phyloP scores from a whole-genome alignment of 2,329 filamentous ascomycete genomes.

The Chrysoporthe puriensis region DNA sequence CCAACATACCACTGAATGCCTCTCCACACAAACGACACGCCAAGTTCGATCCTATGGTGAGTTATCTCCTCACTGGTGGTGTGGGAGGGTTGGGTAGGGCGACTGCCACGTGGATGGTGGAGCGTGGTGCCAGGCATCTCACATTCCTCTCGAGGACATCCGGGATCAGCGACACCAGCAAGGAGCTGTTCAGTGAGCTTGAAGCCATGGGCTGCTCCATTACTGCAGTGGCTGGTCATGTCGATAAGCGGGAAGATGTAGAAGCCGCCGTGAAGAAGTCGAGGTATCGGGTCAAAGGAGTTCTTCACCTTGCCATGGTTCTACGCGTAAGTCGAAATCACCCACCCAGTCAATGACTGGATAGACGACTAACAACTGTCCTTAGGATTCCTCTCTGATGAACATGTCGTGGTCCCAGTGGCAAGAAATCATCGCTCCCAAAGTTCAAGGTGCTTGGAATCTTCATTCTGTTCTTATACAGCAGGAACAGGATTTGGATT shows the following conservation, averaged over 20 bases:
- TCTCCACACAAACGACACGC: background rate
- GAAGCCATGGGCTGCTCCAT: slow-evolving; percentile 14
- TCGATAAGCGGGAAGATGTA: slow-evolving; percentile 6
- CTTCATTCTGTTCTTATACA: slow-evolving; percentile 33
- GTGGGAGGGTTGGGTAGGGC: slow-evolving; percentile 13
- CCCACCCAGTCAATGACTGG: no score
- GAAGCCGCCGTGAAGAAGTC: background rate
- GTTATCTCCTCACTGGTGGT: slow-evolving; percentile 10
- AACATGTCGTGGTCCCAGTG: slow-evolving; percentile 38
- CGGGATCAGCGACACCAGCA: background rate
- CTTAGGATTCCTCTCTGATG: background rate
- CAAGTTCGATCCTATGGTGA: slow-evolving; percentile 3
- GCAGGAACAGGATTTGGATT: slow-evolving; percentile 32
- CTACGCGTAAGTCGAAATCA: background rate
- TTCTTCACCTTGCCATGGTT: slow-evolving; percentile 20
- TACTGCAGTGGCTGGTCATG: slow-evolving; percentile 4
- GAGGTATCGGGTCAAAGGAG: background rate
- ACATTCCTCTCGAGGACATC: slow-evolving; percentile 10
- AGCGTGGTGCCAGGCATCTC: slow-evolving; percentile 3
- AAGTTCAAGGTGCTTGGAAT: slow-evolving; percentile 21
- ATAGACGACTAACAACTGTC: no score
- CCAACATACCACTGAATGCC: background rate
- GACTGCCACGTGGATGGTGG: slow-evolving; percentile 10
- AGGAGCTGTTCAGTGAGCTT: slow-evolving; percentile 2
- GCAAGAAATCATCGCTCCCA: slow-evolving; percentile 32